Conservation (phyloP, 805 yeast genomes). For the Cyberlindnera subsufficiens region DNA sequence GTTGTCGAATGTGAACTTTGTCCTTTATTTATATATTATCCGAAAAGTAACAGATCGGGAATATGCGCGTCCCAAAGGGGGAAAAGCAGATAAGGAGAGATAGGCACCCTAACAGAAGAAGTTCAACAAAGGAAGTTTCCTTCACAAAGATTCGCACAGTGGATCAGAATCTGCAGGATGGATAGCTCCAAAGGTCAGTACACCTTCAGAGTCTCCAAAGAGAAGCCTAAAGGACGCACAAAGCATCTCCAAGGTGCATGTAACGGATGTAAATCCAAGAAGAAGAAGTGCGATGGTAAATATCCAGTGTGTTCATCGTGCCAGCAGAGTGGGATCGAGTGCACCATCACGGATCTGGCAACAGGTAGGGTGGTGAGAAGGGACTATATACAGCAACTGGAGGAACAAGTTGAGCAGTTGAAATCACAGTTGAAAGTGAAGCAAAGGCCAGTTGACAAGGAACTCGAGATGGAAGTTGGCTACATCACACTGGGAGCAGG, state of each 20-base stretch:
- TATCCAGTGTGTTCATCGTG: conserved; percentile 45
- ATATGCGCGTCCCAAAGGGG: neutral
- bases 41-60: too few relatives aligned
- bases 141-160: neutral
- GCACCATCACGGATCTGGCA: conserved; percentile 42
- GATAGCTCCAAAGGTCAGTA: conserved; percentile 1
- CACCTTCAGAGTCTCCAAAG: conserved; percentile 8
- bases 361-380: conserved; percentile 44
- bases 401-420: conserved; percentile 23
- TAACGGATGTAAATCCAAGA: conserved; percentile 41
- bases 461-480: conserved; percentile 25
- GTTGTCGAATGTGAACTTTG: too few relatives aligned
- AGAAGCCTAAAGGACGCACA: neutral
- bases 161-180: too few relatives aligned
- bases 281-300: conserved; percentile 45
- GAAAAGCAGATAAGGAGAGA: neutral
- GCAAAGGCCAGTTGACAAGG: conserved; percentile 4
- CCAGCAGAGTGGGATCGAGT: conserved; percentile 32
- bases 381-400: conserved; percentile 38
- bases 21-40: too few relatives aligned
- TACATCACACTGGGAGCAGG: conserved; percentile 26
- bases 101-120: neutral
- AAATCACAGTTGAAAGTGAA: neutral
- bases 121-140: neutral
- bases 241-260: conserved; percentile 42